Percentiles rank a stretch among this genome's conserved stretches.
These are phyloP conservation scores for Filobasidium floriforme DNA, from an alignment of 768 basidiomycete species.

Conservation along the genomic window DNA sequence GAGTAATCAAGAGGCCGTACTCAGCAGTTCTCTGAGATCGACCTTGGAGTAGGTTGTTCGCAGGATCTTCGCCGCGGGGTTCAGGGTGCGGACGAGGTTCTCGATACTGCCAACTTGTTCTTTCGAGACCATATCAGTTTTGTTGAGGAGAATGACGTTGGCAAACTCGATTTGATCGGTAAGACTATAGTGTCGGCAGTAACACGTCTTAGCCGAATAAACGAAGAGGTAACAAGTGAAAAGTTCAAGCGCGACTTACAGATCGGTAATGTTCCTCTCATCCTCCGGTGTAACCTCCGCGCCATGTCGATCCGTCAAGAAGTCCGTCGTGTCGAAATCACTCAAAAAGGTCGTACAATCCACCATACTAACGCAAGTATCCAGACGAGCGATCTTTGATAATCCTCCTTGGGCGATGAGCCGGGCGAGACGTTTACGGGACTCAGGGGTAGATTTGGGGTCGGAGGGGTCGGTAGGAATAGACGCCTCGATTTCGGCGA, in stretches of 20 bases:
- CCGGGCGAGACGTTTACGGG: conserved; percentile 30
- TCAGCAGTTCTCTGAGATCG: conserved; percentile 36
- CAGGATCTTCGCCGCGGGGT: conserved; percentile 34
- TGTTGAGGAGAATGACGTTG: conserved; percentile 88
- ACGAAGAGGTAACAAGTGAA: too few relatives aligned
- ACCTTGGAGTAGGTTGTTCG: conserved; percentile 30
- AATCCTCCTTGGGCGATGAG: conserved; percentile 41
- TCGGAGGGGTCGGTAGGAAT: conserved; percentile 21
- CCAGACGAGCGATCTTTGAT: conserved; percentile 35
- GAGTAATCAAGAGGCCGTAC: conserved; percentile 10
- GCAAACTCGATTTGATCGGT: conserved; percentile 49
- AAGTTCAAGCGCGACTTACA: conserved; percentile 22
- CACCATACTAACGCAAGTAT: conserved; percentile 42
- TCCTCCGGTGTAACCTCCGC: conserved; percentile 40
- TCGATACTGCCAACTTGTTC: conserved; percentile 28
- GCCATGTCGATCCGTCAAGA: conserved; percentile 40
- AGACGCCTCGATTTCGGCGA: conserved; percentile 30
- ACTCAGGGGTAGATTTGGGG: conserved; percentile 19
- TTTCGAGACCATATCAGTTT: conserved; percentile 61
- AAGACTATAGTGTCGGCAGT: too few relatives aligned
- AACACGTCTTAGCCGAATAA: too few relatives aligned
- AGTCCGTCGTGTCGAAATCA: conserved; percentile 42
- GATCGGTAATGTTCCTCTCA: conserved; percentile 42
- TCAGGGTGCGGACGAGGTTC: conserved; percentile 34
- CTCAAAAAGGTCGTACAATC: conserved; percentile 37